phyloP scores from a whole-genome alignment of 805 yeast genomes.

The Komagataella mondaviorum region DNA sequence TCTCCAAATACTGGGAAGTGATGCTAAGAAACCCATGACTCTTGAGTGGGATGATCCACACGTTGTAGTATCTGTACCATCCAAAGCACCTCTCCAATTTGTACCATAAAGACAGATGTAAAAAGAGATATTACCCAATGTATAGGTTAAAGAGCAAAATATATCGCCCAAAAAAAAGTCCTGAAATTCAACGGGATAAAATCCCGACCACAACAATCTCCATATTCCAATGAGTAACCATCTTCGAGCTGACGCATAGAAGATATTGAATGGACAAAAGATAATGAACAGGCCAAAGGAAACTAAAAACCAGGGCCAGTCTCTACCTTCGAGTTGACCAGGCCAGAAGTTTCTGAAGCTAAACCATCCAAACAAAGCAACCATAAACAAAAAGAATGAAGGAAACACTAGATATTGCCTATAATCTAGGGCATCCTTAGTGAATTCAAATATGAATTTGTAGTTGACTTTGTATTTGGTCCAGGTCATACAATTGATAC shows the following conservation, averaged over 20 bases:
- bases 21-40: slow-evolving; percentile 67
- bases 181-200: slow-evolving; percentile 89
- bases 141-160: slow-evolving; percentile 76
- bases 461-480: slow-evolving; percentile 67
- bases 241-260: slow-evolving; percentile 49
- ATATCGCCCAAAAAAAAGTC: slow-evolving; percentile 93
- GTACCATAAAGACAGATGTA: slow-evolving; percentile 74
- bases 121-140: slow-evolving; percentile 73
- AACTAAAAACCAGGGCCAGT: slow-evolving; percentile 72
- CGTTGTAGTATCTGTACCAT: slow-evolving; percentile 20
- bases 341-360: slow-evolving; percentile 66
- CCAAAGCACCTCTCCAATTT: slow-evolving; percentile 47
- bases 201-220: slow-evolving; percentile 68
- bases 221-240: slow-evolving; percentile 68
- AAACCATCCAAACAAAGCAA: slow-evolving; percentile 59
- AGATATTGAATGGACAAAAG: slow-evolving; percentile 46
- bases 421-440: slow-evolving; percentile 51
- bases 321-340: slow-evolving; percentile 39
- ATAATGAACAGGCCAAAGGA: slow-evolving; percentile 35
- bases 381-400: slow-evolving; percentile 36
- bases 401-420: slow-evolving; percentile 58
- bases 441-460: slow-evolving; percentile 83
- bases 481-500: slow-evolving; percentile 64
- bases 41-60: slow-evolving; percentile 78
- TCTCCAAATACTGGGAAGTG: slow-evolving; percentile 86